Evolutionary conservation across 225 moss, liverwort and hornwort genomes (phyloP).

Genomic region (Lunularia cruciata): DNA sequence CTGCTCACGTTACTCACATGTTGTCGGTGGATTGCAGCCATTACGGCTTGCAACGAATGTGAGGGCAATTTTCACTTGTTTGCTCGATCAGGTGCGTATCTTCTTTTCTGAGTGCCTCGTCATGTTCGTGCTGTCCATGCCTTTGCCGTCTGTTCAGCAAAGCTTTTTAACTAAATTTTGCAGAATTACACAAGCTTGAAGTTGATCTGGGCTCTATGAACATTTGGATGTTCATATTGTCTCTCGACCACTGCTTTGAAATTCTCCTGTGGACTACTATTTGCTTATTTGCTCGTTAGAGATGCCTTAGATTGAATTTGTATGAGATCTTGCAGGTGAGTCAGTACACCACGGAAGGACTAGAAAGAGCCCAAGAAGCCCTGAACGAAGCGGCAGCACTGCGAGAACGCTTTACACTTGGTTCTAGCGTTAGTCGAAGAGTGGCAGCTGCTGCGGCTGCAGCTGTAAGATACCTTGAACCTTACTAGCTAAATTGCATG

Average conservation of each 20-base stretch:
- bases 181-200: too few species aligned
- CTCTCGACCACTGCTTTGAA: too few species aligned
- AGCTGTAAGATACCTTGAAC: conserved; percentile 51
- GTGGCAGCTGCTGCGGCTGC: conserved; percentile 76
- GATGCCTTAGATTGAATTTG: not conserved
- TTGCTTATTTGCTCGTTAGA: too few species aligned
- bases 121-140: too few species aligned
- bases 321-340: conserved; percentile 55
- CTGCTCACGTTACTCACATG: too few species aligned
- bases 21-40: conserved; percentile 58
- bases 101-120: too few species aligned
- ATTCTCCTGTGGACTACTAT: too few species aligned
- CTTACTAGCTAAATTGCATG: not conserved
- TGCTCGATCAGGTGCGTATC: conserved; percentile 74
- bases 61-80: conserved; percentile 78
- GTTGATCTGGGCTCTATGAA: too few species aligned
- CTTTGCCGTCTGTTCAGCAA: too few species aligned
- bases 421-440: conserved; percentile 50
- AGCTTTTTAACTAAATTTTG: too few species aligned
- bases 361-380: conserved; percentile 74
- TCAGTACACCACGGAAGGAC: conserved; percentile 77
- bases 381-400: conserved; percentile 74
- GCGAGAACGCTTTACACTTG: conserved; percentile 67
- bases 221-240: too few species aligned
- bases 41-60: conserved; percentile 83